A percentile compares a stretch with the other conserved stretches of the same genome.
These are phyloP conservation scores for Botrytis fragariae DNA, from an alignment of 2,329 filamentous ascomycete species.

Conservation along the genomic window DNA sequence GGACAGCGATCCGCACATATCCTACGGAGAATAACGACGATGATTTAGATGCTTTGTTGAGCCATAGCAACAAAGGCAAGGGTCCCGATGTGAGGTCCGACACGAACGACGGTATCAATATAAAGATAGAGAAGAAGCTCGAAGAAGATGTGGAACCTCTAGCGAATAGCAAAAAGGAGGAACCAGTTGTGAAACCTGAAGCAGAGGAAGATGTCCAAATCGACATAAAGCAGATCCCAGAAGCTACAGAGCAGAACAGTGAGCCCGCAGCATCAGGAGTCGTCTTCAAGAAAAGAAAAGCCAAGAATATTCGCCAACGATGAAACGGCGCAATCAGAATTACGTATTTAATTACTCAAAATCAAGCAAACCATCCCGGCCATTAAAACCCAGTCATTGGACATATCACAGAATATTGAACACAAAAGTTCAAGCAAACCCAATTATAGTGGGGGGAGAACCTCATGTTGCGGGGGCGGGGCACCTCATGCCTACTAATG, in stretches of 20 bases:
- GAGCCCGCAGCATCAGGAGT: conserved; percentile 46
- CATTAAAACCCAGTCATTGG: not conserved
- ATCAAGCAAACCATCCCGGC: not conserved
- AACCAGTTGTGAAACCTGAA: not conserved
- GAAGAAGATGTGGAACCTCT: not conserved
- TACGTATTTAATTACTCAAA: not conserved
- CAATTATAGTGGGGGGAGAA: not conserved
- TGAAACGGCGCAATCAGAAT: conserved; percentile 34
- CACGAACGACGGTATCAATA: conserved; percentile 24
- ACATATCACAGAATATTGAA: not conserved
- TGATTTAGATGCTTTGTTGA: conserved; percentile 43
- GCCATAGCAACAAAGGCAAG: conserved; percentile 34
- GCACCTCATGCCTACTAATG: not conserved
- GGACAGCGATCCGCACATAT: conserved; percentile 38
- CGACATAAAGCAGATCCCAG: not conserved
- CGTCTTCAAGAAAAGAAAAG: conserved; percentile 78
- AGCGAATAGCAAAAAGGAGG: not conserved
- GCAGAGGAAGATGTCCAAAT: not conserved
- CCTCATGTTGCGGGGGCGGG: not conserved
- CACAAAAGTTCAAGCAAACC: not conserved
- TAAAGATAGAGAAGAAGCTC: conserved; percentile 28
- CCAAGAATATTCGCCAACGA: conserved; percentile 62
- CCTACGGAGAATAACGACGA: conserved; percentile 35
- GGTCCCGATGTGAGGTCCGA: conserved; percentile 30
- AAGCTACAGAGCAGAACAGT: conserved; percentile 12